Evolutionary conservation across 352 stramenopile species (phyloP), one percentile per base, ranked within the genome.

Genomic region (Pythium phragmiticola): DNA sequence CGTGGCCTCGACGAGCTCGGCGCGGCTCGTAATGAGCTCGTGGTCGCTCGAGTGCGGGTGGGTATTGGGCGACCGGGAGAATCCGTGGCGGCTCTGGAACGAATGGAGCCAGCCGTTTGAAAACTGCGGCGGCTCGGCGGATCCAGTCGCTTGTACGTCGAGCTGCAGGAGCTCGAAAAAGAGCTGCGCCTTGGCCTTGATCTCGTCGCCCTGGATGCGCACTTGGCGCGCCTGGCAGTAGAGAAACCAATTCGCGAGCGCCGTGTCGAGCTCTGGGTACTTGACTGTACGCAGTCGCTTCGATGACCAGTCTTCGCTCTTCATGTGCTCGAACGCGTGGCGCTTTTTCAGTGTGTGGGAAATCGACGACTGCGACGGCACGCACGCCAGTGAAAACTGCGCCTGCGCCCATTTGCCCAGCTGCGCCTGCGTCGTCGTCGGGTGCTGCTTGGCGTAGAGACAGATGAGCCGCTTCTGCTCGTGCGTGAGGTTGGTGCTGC

Each of bases 41-140:
- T 67, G 60, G 52, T 82, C 72, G 11, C 62, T 54, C 17, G 33
- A 47, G 41, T 60, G 54, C 21, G 33, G 47, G 34, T 60, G 54
- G 23, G 62, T 70, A 37, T 59, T 73, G 8, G 73, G 52, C 16
- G 66, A 71, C 36, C 71, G 70, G 33, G 79, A 81, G 56, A 92
- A 92, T 0, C 83, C 82, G 52, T 93, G 82, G 45, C 84, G 73
- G 4, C 74, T 78, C 72, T 91, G 84, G 59, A 91, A 93, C 26
- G 82, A 91, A 57, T 90, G 83, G 71, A 93, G 76, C 84, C 84
- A 93, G 3, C 84, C 84, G 65, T 93, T 93, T 21, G 82, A 93
- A 57, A 93, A 93, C 69, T 89, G 80, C 37, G 83, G 84, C 46
- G 78, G 74, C 11, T 80, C 64, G 33, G 19, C 52, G 0, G 28